Evolutionary conservation across 179 eudicot species (phyloP).

Genomic region (Silene vulgaris): DNA sequence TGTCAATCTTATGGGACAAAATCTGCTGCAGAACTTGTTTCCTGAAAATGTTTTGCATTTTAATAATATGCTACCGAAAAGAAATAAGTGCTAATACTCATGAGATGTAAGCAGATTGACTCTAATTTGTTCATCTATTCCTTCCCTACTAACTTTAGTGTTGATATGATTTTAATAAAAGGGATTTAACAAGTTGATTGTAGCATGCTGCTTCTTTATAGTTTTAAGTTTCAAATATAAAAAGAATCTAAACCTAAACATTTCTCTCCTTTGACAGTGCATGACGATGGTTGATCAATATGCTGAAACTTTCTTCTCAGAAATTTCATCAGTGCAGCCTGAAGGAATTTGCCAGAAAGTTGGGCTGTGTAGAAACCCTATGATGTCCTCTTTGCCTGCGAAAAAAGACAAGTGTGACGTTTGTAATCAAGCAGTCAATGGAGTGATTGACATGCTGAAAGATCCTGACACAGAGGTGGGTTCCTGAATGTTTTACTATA

Average conservation of each 20-base stretch:
- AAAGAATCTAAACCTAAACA: not conserved
- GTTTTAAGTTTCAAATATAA: not conserved
- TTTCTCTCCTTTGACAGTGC: slow-evolving; percentile 48
- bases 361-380: slow-evolving; percentile 44
- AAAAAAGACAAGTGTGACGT: slow-evolving; percentile 47
- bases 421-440: slow-evolving; percentile 53
- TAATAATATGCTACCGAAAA: not conserved
- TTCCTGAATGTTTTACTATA: not conserved
- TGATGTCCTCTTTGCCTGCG: slow-evolving; percentile 20
- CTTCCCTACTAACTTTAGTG: not conserved
- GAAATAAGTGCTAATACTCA: not conserved
- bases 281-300: slow-evolving; percentile 60
- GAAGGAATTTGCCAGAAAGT: slow-evolving; percentile 49
- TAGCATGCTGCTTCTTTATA: not conserved
- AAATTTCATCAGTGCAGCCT: slow-evolving; percentile 52
- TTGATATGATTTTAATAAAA: not conserved
- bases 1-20: not conserved
- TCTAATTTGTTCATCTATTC: not conserved
- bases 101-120: not conserved
- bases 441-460: slow-evolving; percentile 51
- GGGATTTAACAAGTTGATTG: not conserved
- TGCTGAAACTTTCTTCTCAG: slow-evolving; percentile 55
- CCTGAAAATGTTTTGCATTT: not conserved
- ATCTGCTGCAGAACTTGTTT: not conserved
- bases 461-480: slow-evolving; percentile 88